Percentiles rank a stretch among this genome's conserved stretches.
phyloP scores from a whole-genome alignment of 1,284 basidiomycete species.

The Cerioporus squamosus region DNA sequence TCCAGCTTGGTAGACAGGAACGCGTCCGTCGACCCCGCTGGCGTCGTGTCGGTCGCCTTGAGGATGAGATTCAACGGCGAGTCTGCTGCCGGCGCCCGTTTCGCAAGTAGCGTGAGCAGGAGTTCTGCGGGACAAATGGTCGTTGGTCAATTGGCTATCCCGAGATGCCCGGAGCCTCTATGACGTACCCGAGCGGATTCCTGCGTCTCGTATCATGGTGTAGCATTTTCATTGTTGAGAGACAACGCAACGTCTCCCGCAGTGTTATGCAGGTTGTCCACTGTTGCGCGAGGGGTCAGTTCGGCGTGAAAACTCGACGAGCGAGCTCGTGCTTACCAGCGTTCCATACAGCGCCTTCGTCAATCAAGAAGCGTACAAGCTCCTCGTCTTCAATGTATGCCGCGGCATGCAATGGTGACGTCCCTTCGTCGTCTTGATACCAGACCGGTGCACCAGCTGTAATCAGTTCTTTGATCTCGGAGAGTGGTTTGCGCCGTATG shows the following conservation, averaged over 20 bases:
- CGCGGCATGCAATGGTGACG: conserved; percentile 88
- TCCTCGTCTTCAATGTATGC: conserved; percentile 72
- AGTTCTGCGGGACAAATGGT: conserved; percentile 51
- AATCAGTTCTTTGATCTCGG: conserved; percentile 58
- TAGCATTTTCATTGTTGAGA: conserved; percentile 81
- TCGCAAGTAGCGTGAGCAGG: conserved; percentile 62
- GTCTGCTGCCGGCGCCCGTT: conserved; percentile 40
- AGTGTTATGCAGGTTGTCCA: conserved; percentile 79
- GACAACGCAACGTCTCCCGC: conserved; percentile 90
- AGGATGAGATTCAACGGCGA: conserved; percentile 55
- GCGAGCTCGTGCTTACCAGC: conserved; percentile 57
- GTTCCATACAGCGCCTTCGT: conserved; percentile 93
- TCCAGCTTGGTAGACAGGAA: conserved; percentile 78
- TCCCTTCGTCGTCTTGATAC: conserved; percentile 87
- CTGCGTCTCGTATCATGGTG: conserved; percentile 81
- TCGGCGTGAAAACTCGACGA: not conserved
- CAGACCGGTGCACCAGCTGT: conserved; percentile 85
- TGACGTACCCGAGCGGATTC: conserved; percentile 77
- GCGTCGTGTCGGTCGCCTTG: conserved; percentile 62
- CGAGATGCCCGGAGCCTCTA: not conserved
- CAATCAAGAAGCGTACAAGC: conserved; percentile 70
- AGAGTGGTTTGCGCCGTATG: conserved; percentile 52
- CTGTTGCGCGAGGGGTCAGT: conserved; percentile 39
- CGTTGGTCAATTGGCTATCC: conserved; percentile 5
- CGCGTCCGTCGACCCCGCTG: conserved; percentile 73